A percentile compares a stretch with the other conserved stretches of the same genome.
Evolutionary conservation across 176 grass and related monocot genomes (phyloP).

Genomic region (Aegilops umbellulata): DNA sequence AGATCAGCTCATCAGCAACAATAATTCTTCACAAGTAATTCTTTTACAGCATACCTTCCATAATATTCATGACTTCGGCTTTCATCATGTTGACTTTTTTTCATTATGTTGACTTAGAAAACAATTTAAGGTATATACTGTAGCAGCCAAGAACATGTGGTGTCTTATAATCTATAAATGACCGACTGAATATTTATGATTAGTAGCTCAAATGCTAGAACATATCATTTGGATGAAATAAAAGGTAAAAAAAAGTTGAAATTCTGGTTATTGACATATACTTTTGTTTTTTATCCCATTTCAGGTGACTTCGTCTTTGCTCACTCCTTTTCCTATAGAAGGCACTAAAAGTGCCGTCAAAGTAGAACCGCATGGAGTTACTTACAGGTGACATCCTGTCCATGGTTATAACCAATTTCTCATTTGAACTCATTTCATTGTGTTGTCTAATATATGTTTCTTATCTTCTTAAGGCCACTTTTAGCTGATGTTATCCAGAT

Average conservation of each 20-base stretch:
- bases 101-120: neutral
- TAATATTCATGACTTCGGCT: neutral
- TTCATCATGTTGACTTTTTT: neutral
- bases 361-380: neutral
- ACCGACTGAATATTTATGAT: neutral
- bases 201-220: neutral
- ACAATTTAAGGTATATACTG: neutral
- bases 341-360: neutral
- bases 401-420: neutral
- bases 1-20: slow-evolving; percentile 22
- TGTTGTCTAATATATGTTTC: neutral
- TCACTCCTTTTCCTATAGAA: neutral
- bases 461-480: neutral
- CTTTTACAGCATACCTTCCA: neutral
- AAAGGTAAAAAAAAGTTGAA: neutral
- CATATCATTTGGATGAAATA: neutral
- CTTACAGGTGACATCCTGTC: neutral
- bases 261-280: neutral
- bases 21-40: slow-evolving; percentile 32
- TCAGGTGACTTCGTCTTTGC: neutral
- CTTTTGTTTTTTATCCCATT: neutral
- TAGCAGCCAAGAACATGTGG: neutral
- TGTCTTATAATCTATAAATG: neutral
- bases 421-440: neutral
- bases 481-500: neutral